Percentiles rank a stretch among this genome's conserved stretches.
Evolutionary conservation across 139 green algal species (phyloP).

Genomic region (Pleodorina starrii): DNA sequence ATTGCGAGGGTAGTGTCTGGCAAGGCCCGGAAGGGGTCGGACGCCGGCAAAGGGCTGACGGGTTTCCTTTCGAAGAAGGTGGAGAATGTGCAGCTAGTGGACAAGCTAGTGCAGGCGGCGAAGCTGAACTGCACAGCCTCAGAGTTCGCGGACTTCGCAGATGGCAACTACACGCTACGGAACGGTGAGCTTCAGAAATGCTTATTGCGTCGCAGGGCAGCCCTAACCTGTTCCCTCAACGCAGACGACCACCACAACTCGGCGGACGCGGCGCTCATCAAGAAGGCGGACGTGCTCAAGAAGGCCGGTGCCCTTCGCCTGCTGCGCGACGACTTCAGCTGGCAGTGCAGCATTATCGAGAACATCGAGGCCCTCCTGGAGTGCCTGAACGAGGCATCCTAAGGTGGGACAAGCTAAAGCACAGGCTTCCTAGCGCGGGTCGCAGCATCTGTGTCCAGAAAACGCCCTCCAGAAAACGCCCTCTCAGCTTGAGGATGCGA

Average conservation of each 20-base stretch:
- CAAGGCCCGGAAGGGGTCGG: background rate
- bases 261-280: slow-evolving; percentile 4
- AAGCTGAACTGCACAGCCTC: background rate
- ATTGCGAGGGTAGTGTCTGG: background rate
- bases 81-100: background rate
- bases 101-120: background rate
- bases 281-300: background rate
- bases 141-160: too few relatives aligned
- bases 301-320: background rate
- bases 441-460: too few relatives aligned
- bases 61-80: background rate
- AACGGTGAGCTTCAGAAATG: too few relatives aligned
- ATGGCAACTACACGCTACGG: slow-evolving; percentile 4
- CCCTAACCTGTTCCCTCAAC: too few relatives aligned
- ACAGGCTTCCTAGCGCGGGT: too few relatives aligned
- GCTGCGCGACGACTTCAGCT: background rate
- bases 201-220: background rate
- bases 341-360: slow-evolving; percentile 28
- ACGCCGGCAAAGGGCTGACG: background rate
- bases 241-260: background rate
- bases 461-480: too few relatives aligned
- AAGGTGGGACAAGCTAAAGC: background rate
- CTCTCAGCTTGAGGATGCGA: too few relatives aligned
- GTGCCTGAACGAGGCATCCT: slow-evolving; percentile 9
- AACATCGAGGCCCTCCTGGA: slow-evolving; percentile 9